Evolutionary conservation across 495 filamentous ascomycete species (phyloP).

Genomic region (Trichocladium antarcticum): DNA sequence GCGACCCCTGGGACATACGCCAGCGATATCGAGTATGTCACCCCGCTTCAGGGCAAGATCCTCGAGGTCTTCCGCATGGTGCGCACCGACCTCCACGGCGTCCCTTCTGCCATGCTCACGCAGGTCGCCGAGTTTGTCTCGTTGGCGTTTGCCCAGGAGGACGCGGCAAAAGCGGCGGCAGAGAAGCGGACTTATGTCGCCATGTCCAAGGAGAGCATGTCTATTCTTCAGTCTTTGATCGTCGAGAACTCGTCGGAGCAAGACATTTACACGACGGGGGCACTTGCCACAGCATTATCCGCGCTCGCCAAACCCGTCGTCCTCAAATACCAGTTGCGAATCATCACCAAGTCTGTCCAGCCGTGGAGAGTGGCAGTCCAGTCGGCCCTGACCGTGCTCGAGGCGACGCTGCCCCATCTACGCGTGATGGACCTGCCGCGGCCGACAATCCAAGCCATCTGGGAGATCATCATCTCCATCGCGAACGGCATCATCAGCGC

Average conservation of each 20-base stretch:
- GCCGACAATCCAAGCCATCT: conserved; percentile 40
- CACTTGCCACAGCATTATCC: conserved; percentile 48
- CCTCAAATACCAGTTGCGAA: conserved; percentile 61
- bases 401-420: conserved; percentile 53
- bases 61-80: conserved; percentile 62
- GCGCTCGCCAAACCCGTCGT: conserved; percentile 56
- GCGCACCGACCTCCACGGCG: conserved; percentile 53
- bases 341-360: conserved; percentile 44
- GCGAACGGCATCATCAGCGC: conserved; percentile 50
- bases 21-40: conserved; percentile 73
- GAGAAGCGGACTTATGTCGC: conserved; percentile 69
- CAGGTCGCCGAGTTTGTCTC: conserved; percentile 58
- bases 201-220: conserved; percentile 67
- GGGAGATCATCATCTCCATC: conserved; percentile 49
- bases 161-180: conserved; percentile 21
- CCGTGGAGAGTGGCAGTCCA: conserved; percentile 74
- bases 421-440: conserved; percentile 42
- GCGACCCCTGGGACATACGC: conserved; percentile 66
- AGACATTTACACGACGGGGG: conserved; percentile 54
- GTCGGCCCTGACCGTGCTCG: conserved; percentile 55
- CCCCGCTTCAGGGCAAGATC: conserved; percentile 63
- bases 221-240: conserved; percentile 53
- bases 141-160: conserved; percentile 47
- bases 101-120: conserved; percentile 55
- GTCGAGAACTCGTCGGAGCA: conserved; percentile 48